A percentile compares a stretch with the other conserved stretches of the same genome.
phyloP scores from a whole-genome alignment of 2,329 filamentous ascomycete genomes.

The Fusarium marasasianum region DNA sequence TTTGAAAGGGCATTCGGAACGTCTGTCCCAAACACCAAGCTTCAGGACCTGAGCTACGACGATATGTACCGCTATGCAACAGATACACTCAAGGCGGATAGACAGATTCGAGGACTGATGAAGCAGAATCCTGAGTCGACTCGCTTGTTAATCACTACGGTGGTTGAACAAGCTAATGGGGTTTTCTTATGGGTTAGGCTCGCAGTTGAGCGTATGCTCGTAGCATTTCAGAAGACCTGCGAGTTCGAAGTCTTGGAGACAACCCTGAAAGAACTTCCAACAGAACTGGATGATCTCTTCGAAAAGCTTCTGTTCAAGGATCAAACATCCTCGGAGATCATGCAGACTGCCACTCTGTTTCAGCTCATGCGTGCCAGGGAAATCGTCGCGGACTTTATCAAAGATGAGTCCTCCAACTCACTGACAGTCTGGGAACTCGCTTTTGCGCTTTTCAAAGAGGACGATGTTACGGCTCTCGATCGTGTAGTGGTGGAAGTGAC shows the following conservation, averaged over 20 bases:
- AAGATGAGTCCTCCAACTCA: conserved; percentile 4
- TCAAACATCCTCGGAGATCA: not conserved
- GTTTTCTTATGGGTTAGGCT: conserved; percentile 22
- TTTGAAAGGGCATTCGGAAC: conserved; percentile 4
- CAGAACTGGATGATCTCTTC: conserved; percentile 4
- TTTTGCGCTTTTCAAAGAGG: not conserved
- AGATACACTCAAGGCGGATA: not conserved
- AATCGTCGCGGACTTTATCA: conserved; percentile 3
- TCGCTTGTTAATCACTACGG: not conserved
- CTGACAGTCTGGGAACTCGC: conserved; percentile 7
- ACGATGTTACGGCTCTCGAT: not conserved
- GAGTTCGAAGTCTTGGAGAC: not conserved
- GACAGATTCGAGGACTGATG: not conserved
- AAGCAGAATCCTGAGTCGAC: not conserved
- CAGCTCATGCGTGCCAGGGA: conserved; percentile 4
- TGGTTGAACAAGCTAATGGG: not conserved
- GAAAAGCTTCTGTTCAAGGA: not conserved
- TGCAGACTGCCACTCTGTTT: conserved; percentile 1
- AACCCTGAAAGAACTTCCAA: not conserved
- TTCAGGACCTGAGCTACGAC: conserved; percentile 10
- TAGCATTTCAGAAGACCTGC: not conserved
- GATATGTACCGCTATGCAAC: conserved; percentile 9
- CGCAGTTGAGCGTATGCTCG: conserved; percentile 4
- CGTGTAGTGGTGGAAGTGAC: not conserved
- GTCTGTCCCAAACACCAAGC: conserved; percentile 2